Base-by-base conservation (phyloP, 129 eudicot species). In the Flaveria bidentis region DNA sequence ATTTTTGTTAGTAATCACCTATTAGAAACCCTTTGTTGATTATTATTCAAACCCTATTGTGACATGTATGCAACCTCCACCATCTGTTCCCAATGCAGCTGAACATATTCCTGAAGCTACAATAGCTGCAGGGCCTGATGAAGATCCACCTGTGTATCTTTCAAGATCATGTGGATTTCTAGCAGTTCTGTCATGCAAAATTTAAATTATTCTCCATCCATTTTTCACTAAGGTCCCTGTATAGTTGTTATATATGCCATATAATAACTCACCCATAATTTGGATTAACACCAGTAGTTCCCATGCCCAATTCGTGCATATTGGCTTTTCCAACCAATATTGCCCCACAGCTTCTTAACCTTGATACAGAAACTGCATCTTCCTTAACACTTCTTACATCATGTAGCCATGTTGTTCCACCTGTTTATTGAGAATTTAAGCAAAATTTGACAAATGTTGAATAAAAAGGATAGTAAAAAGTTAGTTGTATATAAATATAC, bases 281-380 rank as follows among this genome's bases (percentile, higher is more conserved):
- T 16, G 99, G 90, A 86, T 94, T 94, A 83, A 89, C 86, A 83
- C 99, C 99, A 23, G 97, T 94, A n/a, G 96, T 89, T 47, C 99
- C 99, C 81, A 91, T 83, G 67, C 99, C 99, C 70, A 94, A 62
- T 86, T 94, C 99, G 89, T 94, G 99, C 99, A 94, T 94, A 82
- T 94, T 94, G 71, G 97, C 97, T 85, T 94, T 94, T 63, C 99
- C 99, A 61, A 94, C 92, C 72, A 94, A 87, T 67, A 94, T 84
- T 67, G 78, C 97, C 52, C 99, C 99, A 83, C 97, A 91, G 60
- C 88, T 78, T 42, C 99, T 86, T 75, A 94, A 87, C 73, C 52
- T 87, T 75, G 93, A 90, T 51, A 94, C 99, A 80, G 87, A 87
- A 80, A 78, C 94, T 53, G 97, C 97, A 84, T 94, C 99, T 68